Conservation (phyloP, 2,329 filamentous ascomycete genomes). For the Pseudofabraea citricarpa region DNA sequence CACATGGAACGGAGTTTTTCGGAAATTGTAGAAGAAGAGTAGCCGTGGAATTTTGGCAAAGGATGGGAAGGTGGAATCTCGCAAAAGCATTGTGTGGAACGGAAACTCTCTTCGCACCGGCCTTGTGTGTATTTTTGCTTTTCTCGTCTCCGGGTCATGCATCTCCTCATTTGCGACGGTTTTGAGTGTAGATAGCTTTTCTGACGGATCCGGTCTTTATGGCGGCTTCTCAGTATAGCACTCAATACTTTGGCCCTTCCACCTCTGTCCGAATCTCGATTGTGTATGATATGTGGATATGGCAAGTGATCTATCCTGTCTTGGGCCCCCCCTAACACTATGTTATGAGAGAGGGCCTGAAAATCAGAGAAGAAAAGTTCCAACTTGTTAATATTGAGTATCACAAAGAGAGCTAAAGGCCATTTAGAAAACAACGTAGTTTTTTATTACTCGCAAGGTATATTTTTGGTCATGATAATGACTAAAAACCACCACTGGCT, state of each 20-base stretch:
- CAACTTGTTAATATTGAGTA: no score
- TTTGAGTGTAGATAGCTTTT: not conserved
- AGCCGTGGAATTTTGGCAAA: constrained; percentile 1
- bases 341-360: no score
- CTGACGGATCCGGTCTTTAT: not conserved
- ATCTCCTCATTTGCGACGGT: not conserved
- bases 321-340: no score
- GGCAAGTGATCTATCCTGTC: no score
- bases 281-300: no score
- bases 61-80: not conserved
- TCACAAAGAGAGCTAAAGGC: no score
- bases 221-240: not conserved
- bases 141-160: not conserved
- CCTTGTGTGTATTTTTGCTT: not conserved
- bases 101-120: not conserved
- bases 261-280: no score
- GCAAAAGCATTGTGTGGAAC: not conserved
- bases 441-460: no score
- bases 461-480: no score
- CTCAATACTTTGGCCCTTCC: not conserved
- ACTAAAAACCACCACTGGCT: no score
- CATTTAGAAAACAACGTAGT: no score
- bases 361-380: no score
- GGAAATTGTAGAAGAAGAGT: not conserved
- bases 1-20: not conserved